Conservation (phyloP, 805 yeast species). For the Barnettozyma botsteinii region DNA sequence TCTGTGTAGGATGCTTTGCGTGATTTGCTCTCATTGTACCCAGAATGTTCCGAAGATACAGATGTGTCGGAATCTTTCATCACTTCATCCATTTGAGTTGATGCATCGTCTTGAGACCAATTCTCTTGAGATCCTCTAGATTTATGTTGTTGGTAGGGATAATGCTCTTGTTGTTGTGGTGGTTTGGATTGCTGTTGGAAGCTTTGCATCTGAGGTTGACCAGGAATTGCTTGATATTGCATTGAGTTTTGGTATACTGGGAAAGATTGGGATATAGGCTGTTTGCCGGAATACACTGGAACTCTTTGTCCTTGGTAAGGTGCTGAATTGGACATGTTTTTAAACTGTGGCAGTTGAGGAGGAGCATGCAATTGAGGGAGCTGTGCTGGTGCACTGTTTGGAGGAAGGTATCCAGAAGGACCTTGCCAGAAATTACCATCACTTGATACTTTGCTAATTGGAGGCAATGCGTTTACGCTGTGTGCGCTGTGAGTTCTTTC, state of each 20-base stretch:
- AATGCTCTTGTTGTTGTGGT: constrained; percentile 21
- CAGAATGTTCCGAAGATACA: constrained; percentile 34
- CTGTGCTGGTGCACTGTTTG: constrained; percentile 6
- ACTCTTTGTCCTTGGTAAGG: background rate
- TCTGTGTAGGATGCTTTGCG: constrained; percentile 34
- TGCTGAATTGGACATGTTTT: background rate
- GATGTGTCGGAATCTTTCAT: constrained; percentile 36
- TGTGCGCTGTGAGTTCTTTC: constrained; percentile 3
- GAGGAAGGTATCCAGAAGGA: constrained; percentile 1
- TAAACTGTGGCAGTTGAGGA: constrained; percentile 8
- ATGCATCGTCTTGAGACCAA: constrained; percentile 30
- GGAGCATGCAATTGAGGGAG: constrained; percentile 16
- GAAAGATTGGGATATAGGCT: constrained; percentile 16
- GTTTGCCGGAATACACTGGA: background rate
- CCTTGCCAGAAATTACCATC: constrained; percentile 9
- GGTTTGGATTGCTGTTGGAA: constrained; percentile 22
- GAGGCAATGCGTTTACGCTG: constrained; percentile 3
- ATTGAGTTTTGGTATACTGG: constrained; percentile 14
- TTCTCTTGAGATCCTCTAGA: constrained; percentile 23
- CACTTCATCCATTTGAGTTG: constrained; percentile 26
- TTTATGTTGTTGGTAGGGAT: constrained; percentile 23
- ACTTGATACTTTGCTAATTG: constrained; percentile 1
- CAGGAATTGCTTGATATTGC: constrained; percentile 20
- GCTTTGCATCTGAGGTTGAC: constrained; percentile 16
- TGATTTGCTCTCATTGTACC: constrained; percentile 11